Base-by-base conservation (phyloP, 2,329 filamentous ascomycete species). In the Fusarium haematococcum region DNA sequence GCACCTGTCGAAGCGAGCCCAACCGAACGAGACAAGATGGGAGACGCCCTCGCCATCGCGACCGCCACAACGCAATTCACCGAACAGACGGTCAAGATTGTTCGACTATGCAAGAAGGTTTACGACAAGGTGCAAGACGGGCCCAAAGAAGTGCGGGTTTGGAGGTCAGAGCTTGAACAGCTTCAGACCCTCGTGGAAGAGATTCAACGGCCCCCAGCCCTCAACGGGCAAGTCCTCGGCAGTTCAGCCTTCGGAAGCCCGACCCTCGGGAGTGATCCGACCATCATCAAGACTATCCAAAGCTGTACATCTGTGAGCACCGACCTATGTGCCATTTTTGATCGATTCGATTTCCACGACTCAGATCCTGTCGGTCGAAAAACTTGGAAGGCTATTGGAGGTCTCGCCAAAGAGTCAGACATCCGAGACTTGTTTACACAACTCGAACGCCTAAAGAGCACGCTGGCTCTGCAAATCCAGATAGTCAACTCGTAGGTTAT, bases 381-480 rank as follows among this genome's bases (percentile, higher is more conserved):
- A 23, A 71, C 69, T 5, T 69, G 69, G 69, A 71, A 71, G 25
- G 61, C 69, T 0, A 56, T 71, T 33, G 50, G 57, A 23, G 58
- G 69, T 4, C 33, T 65, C 20, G 33, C 58, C 11, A 69, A 63
- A 37, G 65, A 71, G 27, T 5, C 37, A 9, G 56, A 71, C 16
- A 63, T 71, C 6, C 41, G 35, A 14, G 43, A 50, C 7, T 23
- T 66, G 14, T 63, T 71, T 30, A 10, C 30, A 6, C 33, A 61
- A 11, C 27, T 71, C 4, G 69, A 69, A 32, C 61, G 50, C 9
- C 6, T 63, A 1, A 71, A 71, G 41, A 27, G 32, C 1, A 66
- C 62, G 0, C 32, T 71, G 4, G 1, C 10, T 3, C 20, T 59
- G 4, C 57, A 69, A 7, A 56, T 69, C 4, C 32, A 33, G n/a